Evolutionary conservation across 495 filamentous ascomycete genomes (phyloP).

Genomic region (Xylaria flabelliformis): DNA sequence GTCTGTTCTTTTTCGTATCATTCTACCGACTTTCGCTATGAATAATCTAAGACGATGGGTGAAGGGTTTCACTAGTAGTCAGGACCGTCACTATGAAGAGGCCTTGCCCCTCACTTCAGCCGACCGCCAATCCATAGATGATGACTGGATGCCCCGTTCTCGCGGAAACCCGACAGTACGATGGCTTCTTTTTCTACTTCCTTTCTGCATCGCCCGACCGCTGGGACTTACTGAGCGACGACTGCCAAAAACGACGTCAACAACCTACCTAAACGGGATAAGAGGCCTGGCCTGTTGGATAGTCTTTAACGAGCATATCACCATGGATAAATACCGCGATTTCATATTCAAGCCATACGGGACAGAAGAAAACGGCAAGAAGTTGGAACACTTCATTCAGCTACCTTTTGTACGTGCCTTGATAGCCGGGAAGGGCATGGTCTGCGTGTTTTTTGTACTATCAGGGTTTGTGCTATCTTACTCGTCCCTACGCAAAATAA

Average conservation of each 20-base stretch:
- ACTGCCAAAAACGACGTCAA: slow-evolving; percentile 22
- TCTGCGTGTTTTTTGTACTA: slow-evolving; percentile 22
- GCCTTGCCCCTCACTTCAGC: slow-evolving; percentile 7
- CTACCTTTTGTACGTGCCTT: slow-evolving; percentile 16
- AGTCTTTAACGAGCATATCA: slow-evolving; percentile 23
- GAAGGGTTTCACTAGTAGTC: slow-evolving; percentile 14
- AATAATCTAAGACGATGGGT: slow-evolving; percentile 19
- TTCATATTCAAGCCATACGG: slow-evolving; percentile 24
- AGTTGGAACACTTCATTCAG: slow-evolving; percentile 25
- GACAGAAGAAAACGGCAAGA: slow-evolving; percentile 3
- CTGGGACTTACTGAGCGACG: slow-evolving; percentile 21
- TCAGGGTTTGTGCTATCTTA: slow-evolving; percentile 21
- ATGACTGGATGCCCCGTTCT: slow-evolving; percentile 13
- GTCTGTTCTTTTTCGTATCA: neutral
- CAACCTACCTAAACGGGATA: slow-evolving; percentile 22
- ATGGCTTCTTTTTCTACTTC: slow-evolving; percentile 21
- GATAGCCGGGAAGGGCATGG: slow-evolving; percentile 23
- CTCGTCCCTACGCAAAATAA: slow-evolving; percentile 21
- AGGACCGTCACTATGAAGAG: slow-evolving; percentile 19
- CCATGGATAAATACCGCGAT: slow-evolving; percentile 19
- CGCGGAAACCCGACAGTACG: neutral
- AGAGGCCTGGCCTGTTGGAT: slow-evolving; percentile 24
- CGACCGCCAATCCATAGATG: neutral
- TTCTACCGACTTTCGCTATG: slow-evolving; percentile 7
- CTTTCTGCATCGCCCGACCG: slow-evolving; percentile 16